Base-by-base conservation (phyloP, 192 early-diverging fungal genomes). In the Coemansia sp. region DNA sequence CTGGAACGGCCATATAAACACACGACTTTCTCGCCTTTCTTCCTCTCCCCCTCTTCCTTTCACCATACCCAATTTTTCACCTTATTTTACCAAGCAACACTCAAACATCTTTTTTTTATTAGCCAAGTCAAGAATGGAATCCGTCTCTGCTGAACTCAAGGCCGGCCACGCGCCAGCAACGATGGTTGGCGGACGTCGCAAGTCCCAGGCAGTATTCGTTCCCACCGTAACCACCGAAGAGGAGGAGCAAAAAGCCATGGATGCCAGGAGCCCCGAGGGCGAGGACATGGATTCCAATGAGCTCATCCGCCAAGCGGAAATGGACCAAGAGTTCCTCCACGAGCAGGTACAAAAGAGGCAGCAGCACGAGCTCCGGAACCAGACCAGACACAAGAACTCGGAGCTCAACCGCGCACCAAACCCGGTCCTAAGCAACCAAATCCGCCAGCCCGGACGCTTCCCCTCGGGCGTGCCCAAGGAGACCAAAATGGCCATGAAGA, bases 361-460 rank as follows among this genome's bases (percentile, higher is more conserved):
- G 64, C 39, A 66, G 38, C 48, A 65, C 9, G 59, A 50, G 20
- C 14, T 43, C 37, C 52, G 36, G 23, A 64, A 61, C 52, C 36
- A 38, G 14, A 35, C 28, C 41, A 66, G 65, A 37, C 35, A 38
- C 55, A 65, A 66, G 26, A 77, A 77, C 42, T 56, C 62, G 4
- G 69, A 68, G 50, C 59, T 62, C 23, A 69, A 73, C 61, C 59
- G 61, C 11, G 45, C 34, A 0, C 66, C 66, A 0, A 48, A 68
- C 55, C 56, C 58, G 9, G 55, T 65, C 34, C 59, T 56, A 55
- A 69, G 62, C 33, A 60, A 58, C 20, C 57, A 68, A 18, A 65
- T 80, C 28, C 36, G 73, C 3, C 78, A 80, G 69, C 78, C 78
- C 7, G 39, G 45, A 28, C 66, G 57, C 45, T 80, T 80, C 66